Conservation (phyloP, 2,329 filamentous ascomycete species). For the Ambrosiella beaveri region DNA sequence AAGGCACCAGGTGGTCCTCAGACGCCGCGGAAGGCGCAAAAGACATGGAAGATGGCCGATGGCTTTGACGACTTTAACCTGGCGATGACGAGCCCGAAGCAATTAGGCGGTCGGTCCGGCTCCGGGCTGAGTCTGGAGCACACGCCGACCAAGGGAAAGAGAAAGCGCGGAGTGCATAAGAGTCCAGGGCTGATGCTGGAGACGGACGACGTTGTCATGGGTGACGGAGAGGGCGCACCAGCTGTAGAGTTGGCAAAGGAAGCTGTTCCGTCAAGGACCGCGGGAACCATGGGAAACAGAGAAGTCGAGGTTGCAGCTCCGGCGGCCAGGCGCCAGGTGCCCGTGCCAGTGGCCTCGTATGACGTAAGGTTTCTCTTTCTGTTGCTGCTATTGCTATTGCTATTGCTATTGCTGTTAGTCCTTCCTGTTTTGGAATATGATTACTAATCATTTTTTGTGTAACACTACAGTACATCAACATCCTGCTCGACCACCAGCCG, state of each 20-base stretch:
- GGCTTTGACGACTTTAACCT: conserved; percentile 58
- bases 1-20: conserved; percentile 21
- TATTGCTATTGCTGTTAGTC: background rate
- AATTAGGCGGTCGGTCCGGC: background rate
- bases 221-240: background rate
- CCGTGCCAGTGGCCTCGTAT: conserved; percentile 5
- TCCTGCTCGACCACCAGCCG: conserved; percentile 44
- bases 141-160: conserved; percentile 51
- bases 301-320: background rate
- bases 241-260: background rate
- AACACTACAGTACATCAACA: conserved; percentile 35
- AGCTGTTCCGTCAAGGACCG: no score
- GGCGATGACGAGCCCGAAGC: conserved; percentile 28
- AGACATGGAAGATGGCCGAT: conserved; percentile 45
- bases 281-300: background rate
- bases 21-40: conserved; percentile 44
- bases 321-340: no score
- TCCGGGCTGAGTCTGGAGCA: conserved; percentile 15
- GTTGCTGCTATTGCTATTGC: no score
- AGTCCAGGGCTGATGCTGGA: conserved; percentile 42
- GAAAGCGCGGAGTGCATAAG: conserved; percentile 48
- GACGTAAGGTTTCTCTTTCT: conserved; percentile 1
- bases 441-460: background rate
- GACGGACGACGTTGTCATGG: conserved; percentile 15
- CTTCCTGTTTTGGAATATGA: background rate